phyloP scores from a whole-genome alignment of 352 stramenopile species.

The Phytophthora capsici region DNA sequence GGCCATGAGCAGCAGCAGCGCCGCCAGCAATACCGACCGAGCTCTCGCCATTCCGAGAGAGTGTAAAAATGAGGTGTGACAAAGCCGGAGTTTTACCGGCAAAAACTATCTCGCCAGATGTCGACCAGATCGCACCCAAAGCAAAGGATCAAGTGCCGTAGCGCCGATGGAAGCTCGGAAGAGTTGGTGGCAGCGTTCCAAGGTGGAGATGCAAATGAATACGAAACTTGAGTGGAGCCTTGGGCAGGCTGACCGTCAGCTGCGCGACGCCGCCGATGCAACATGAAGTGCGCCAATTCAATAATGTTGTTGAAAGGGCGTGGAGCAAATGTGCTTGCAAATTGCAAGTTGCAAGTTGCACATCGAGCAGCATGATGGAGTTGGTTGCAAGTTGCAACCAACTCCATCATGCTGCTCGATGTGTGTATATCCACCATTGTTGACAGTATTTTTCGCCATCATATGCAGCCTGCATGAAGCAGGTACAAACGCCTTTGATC shows the following conservation, averaged over 20 bases:
- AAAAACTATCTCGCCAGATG: conserved; percentile 19
- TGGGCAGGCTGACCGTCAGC: conserved; percentile 1
- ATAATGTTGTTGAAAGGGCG: conserved; percentile 16
- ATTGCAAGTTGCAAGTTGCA: too few species aligned
- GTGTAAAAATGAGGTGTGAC: conserved; percentile 22
- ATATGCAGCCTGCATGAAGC: too few species aligned
- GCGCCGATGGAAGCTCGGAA: conserved; percentile 14
- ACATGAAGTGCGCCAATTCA: conserved; percentile 16
- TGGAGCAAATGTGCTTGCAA: neutral
- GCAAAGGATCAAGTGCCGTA: conserved; percentile 18
- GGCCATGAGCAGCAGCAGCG: conserved; percentile 34
- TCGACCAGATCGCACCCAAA: neutral
- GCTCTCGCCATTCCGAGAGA: conserved; percentile 27
- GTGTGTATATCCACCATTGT: neutral
- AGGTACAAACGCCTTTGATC: neutral
- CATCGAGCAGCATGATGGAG: too few species aligned
- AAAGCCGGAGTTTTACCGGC: conserved; percentile 11
- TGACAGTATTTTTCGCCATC: neutral
- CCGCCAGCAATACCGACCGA: conserved; percentile 22
- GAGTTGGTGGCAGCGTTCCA: conserved; percentile 3
- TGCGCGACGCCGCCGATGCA: conserved; percentile 7
- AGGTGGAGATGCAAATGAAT: conserved; percentile 22
- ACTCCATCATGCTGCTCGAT: neutral
- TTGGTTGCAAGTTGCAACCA: too few species aligned
- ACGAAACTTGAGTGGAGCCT: too few species aligned